Conservation (phyloP, 2,329 filamentous ascomycete species). For the Colletotrichum sp. region DNA sequence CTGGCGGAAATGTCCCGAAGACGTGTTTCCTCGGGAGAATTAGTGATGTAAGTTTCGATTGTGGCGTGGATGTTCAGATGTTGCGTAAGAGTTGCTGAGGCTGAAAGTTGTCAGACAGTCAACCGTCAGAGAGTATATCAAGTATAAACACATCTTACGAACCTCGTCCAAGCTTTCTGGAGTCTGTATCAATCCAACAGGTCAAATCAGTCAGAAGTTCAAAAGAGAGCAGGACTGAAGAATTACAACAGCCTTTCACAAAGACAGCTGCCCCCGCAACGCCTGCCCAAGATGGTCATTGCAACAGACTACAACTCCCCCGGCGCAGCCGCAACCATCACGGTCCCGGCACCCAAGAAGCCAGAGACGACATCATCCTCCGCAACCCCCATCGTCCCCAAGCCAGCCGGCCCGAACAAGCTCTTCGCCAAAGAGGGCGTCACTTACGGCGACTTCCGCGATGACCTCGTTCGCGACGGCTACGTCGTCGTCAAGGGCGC, state of each 20-base stretch:
- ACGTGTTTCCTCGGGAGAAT: background rate
- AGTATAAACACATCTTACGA: background rate
- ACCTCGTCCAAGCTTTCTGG: background rate
- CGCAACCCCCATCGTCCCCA: background rate
- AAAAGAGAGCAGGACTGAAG: background rate
- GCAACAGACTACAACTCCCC: background rate
- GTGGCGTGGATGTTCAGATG: background rate
- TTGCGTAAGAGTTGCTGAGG: background rate
- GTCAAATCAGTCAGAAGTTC: background rate
- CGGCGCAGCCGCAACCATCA: background rate
- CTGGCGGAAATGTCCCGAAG: background rate
- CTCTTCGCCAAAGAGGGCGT: background rate
- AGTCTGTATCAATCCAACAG: rapidly evolving
- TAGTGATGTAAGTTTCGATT: background rate
- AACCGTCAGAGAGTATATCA: background rate
- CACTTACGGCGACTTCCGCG: background rate
- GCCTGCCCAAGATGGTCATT: background rate
- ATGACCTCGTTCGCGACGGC: background rate
- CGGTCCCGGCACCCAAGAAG: background rate
- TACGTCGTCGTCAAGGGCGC: slow-evolving; percentile 1
- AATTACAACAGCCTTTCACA: background rate
- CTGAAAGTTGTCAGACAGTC: background rate
- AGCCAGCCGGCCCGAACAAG: background rate
- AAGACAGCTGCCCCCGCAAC: background rate
- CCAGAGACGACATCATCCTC: background rate